Percentiles rank a stretch among this genome's conserved stretches.
phyloP scores from a whole-genome alignment of 2,329 filamentous ascomycete genomes.

The Xylaria polymorpha region DNA sequence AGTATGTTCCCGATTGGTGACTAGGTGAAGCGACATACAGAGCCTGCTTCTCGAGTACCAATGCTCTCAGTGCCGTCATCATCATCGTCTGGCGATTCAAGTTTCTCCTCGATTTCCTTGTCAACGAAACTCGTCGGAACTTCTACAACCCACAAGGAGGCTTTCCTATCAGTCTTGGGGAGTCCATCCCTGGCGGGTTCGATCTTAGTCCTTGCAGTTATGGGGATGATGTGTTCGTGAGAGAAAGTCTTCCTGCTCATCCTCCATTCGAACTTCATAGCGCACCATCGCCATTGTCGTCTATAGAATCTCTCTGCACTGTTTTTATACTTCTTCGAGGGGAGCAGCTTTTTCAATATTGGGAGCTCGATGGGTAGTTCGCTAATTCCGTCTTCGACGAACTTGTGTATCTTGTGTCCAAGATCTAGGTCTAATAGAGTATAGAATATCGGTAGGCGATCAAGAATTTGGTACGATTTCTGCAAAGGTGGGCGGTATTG shows the following conservation, averaged over 20 bases:
- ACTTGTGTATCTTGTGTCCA: constrained; percentile 27
- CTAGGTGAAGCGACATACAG: constrained; percentile 15
- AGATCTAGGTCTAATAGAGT: constrained; percentile 28
- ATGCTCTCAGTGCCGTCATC: background rate
- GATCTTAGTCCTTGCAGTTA: constrained; percentile 20
- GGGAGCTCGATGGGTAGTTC: constrained; percentile 25
- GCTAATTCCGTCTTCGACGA: constrained; percentile 22
- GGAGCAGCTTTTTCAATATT: constrained; percentile 12
- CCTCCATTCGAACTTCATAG: constrained; percentile 32
- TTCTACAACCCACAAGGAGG: constrained; percentile 32
- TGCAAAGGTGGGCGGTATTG: constrained; percentile 9
- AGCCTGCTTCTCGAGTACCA: background rate
- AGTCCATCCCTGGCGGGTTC: constrained; percentile 27
- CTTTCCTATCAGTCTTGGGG: constrained; percentile 23
- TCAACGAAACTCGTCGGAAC: constrained; percentile 28
- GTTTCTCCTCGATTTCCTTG: constrained; percentile 14
- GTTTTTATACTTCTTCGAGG: background rate
- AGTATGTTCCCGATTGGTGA: background rate
- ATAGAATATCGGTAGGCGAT: constrained; percentile 31
- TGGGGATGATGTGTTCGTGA: constrained; percentile 30
- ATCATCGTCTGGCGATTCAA: constrained; percentile 13
- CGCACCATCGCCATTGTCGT: constrained; percentile 37
- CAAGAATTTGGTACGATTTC: constrained; percentile 19
- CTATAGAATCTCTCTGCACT: constrained; percentile 26
- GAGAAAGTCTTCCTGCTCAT: constrained; percentile 28